Evolutionary conservation across 257 asterid genomes (phyloP), one percentile per base, ranked within the genome.

Genomic region (Gynochthodes officinalis): DNA sequence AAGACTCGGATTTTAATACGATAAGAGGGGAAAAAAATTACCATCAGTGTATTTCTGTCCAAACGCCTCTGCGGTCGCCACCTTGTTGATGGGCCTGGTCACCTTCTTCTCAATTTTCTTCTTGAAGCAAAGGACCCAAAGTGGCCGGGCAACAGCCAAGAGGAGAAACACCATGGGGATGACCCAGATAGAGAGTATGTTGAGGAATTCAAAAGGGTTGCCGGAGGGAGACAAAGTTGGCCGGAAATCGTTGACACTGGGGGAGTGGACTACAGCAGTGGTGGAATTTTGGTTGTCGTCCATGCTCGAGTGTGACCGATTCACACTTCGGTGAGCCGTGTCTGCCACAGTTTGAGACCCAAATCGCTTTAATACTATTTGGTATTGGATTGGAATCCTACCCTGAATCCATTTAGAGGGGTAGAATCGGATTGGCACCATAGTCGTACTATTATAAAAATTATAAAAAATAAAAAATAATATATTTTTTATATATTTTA

Each of bases 91-190:
- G 52, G 61, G 53, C 21, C 52, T 39, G 32, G 16, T 19, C 44
- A 28, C n/a, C 49, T 23, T 52, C 25, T 8, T 69, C 63, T 32
- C 32, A 23, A 52, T 23, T 5, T 69, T 53, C 64, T 35, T 69
- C 64, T 50, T 52, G 52, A 57, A 23, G 0, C 14, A 40, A 23
- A 64, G 39, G 27, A 69, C 52, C 50, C 73, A 4, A 35, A 64
- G 0, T 53, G 53, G 35, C 4, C 50, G 52, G 1, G 64, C 61
- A 5, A 27, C 73, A 25, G 64, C 64, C 15, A 64, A 23, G 52
- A 69, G 64, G 73, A 69, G 21, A 25, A 25, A 52, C 52, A 13
- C 49, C 23, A 33, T 2, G 32, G 73, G 52, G 64, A 69, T 27
- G 37, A 42, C 30, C 73, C 52, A 69, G 32, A 11, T 69, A 27